Percentiles rank a stretch among this genome's conserved stretches.
phyloP scores from a whole-genome alignment of 2,329 filamentous ascomycete genomes.

The Talaromyces sp. region DNA sequence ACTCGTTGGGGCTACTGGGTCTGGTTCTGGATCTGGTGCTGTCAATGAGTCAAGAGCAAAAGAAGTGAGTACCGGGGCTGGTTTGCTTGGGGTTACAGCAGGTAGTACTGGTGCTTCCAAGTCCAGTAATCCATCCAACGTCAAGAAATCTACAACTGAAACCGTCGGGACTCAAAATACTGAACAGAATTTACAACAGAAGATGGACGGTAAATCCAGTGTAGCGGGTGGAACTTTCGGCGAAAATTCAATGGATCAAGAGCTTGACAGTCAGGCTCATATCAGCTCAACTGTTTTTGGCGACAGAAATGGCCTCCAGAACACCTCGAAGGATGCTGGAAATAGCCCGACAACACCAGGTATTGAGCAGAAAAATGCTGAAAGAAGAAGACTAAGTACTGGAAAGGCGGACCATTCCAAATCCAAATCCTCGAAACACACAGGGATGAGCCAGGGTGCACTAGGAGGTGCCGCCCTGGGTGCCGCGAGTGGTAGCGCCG shows the following conservation, averaged over 20 bases:
- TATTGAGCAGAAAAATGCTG: not conserved
- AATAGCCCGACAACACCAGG: not conserved
- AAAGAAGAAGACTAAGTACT: not conserved
- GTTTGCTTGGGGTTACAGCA: not conserved
- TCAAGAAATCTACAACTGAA: not conserved
- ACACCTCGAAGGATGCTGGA: not conserved
- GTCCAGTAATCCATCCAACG: not conserved
- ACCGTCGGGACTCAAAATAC: not conserved
- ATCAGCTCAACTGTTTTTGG: constrained; percentile 18
- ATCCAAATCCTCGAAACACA: not conserved
- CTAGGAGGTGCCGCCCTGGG: not conserved
- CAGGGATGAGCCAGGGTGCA: constrained; percentile 1
- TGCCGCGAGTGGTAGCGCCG: constrained; percentile 2
- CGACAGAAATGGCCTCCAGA: constrained; percentile 4
- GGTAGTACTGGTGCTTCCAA: not conserved
- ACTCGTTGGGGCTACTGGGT: constrained; percentile 5
- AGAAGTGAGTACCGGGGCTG: not conserved
- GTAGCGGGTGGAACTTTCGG: not conserved
- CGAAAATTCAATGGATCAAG: constrained; percentile 8
- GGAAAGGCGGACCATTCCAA: not conserved
- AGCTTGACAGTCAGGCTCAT: constrained; percentile 15
- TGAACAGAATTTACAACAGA: not conserved
- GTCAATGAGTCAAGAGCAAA: not conserved
- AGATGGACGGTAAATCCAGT: not conserved
- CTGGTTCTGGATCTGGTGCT: not conserved